phyloP scores from a whole-genome alignment of 768 basidiomycete species.

The Rubroboletus satanas region DNA sequence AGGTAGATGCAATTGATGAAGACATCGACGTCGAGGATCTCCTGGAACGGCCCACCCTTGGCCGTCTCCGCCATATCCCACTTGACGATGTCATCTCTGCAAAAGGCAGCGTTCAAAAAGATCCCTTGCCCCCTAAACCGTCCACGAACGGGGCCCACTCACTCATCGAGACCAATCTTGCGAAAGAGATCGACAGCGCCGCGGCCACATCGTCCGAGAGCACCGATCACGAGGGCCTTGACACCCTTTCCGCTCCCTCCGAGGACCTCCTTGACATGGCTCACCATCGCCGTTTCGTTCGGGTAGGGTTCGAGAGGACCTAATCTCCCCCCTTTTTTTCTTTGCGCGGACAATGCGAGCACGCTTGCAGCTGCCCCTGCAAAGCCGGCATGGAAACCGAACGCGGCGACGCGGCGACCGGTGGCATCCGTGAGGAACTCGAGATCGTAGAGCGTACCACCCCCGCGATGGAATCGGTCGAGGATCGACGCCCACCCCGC shows the following conservation, averaged over 20 bases:
- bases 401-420: slow-evolving; percentile 93
- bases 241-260: slow-evolving; percentile 68
- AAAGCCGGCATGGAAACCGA: slow-evolving; percentile 97
- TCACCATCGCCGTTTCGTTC: slow-evolving; percentile 83
- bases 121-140: not conserved
- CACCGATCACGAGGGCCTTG: slow-evolving; percentile 92
- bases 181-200: slow-evolving; percentile 95
- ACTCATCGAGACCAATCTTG: slow-evolving; percentile 96
- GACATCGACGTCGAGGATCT: slow-evolving; percentile 94
- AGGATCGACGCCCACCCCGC: slow-evolving; percentile 88
- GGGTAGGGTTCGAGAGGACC: slow-evolving; percentile 74
- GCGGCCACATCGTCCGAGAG: slow-evolving; percentile 89
- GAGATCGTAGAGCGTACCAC: slow-evolving; percentile 87
- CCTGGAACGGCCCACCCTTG: slow-evolving; percentile 93
- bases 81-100: slow-evolving; percentile 88
- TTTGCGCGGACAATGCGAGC: slow-evolving; percentile 70
- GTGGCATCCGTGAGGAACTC: slow-evolving; percentile 86
- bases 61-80: slow-evolving; percentile 98
- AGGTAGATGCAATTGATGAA: slow-evolving; percentile 99
- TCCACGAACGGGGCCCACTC: slow-evolving; percentile 30
- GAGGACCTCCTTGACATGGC: slow-evolving; percentile 60
- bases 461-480: slow-evolving; percentile 77
- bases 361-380: slow-evolving; percentile 95
- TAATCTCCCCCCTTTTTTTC: slow-evolving; percentile 53
- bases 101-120: not conserved